Evolutionary conservation across 2,329 filamentous ascomycete species (phyloP), one percentile per base, ranked within the genome.

Genomic region (Herpotrichia juniperi): DNA sequence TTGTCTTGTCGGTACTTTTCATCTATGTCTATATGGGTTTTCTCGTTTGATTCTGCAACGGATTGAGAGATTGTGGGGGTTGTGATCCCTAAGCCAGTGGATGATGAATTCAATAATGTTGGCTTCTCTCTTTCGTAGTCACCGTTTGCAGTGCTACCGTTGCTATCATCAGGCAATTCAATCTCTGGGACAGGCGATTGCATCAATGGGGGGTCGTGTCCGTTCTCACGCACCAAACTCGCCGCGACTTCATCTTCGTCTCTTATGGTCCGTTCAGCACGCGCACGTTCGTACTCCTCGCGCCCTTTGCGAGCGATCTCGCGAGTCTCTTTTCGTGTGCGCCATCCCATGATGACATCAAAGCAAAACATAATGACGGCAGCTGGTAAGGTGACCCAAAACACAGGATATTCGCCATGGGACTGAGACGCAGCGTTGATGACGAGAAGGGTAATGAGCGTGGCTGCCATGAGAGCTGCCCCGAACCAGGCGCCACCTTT

Each of bases 351-450:
- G 0, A 59, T 73, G 5, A 90, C 32, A 59, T 91, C 87, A 80
- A 86, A 90, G 59, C 79, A 82, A 39, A 91, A 82, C 82, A 89
- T 87, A 45, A 90, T 72, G 24, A 85, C 76, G 0, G 88, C 87
- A 0, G 85, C 88, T 1, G 88, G 88, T 2, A 89, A 63, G 0
- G 88, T 91, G 0, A 91, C 83, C 74, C 81, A 90, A 54, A 82
- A 90, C 0, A 90, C 87, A 0, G 83, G 86, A 39, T 79, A 75
- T 31, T 84, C 76, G 1, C 79, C 74, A 0, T 72, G 77, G 0
- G 68, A 76, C 10, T 80, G 72, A 22, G 79, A 83, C 0, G 81
- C 78, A 2, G 88, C 87, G 45, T 91, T 91, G 24, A 90, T 66
- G 0, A 80, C 83, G 1, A 91, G 74, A 0, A 91, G 76, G 0